Base-by-base conservation (phyloP, 352 stramenopile species). In the Pythium rhizo-oryzae region DNA sequence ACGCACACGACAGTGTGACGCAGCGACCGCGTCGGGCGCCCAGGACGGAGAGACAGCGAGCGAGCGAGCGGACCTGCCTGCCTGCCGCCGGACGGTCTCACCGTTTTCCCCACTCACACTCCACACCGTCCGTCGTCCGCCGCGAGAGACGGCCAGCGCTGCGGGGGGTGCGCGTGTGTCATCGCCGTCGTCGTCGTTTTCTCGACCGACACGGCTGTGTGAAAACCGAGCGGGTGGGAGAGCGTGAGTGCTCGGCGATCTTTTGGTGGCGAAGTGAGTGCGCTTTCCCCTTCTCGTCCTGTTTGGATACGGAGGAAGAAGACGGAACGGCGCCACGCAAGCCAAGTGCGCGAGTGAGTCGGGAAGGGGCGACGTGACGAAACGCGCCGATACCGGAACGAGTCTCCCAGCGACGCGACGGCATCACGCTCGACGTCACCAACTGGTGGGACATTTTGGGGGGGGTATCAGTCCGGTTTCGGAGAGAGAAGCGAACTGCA, bases 371-470 rank as follows among this genome's bases (percentile, higher is more conserved):
- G 41, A 47, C 41, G 41, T 47, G 41, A 47, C 41, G 41, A 47
- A 47, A 47, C 13, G 15, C 41, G 15, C 11, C 9, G 9, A 16
- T 41, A 41, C 41, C 41, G 41, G 41, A 16, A 47, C 13, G 41
- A 47, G 9, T 8, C 41, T n/a, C 41, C 13, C 41, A 7, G 41
- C 41, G 41, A 47, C 41, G 41, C 41, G 41, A 47, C 41, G 41
- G 41, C 41, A 47, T 47, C 41, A 19, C 41, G 41, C 46, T 28
- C 46, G 19, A 53, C 28, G n/a, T 55, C 51, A 54, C 44, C 56
- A 62, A 35, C 56, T 62, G 56, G 56, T 62, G 56, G 44, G 56
- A 62, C 56, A 62, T 62, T 47, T 62, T 62, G 24, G 19, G 25
- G n/a, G n/a, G 54, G 23, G 55, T 25, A 37, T 54, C 43, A 43